A percentile compares a stretch with the other conserved stretches of the same genome.
Conservation (phyloP, 1,284 basidiomycete species). For the Leccinum pseudoinsigne region DNA sequence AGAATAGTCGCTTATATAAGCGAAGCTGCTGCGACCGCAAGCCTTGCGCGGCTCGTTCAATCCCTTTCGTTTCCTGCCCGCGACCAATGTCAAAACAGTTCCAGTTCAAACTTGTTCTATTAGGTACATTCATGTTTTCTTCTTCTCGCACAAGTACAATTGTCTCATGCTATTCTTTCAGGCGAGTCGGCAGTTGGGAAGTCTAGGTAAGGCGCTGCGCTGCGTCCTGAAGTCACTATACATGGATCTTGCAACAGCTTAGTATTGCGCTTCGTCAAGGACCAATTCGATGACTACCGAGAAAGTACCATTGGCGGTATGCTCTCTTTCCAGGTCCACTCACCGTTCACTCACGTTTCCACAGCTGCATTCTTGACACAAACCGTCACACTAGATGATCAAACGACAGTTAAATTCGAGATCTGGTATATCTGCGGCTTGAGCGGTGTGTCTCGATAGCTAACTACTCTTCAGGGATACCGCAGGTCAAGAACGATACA, state of each 20-base stretch:
- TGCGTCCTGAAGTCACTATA: slow-evolving; percentile 5
- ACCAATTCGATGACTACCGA: slow-evolving; percentile 97
- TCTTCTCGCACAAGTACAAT: background rate
- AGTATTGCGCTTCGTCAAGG: slow-evolving; percentile 94
- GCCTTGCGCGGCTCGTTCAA: background rate
- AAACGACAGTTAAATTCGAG: slow-evolving; percentile 95
- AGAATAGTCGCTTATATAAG: slow-evolving; percentile 30
- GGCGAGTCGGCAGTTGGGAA: slow-evolving; percentile 98
- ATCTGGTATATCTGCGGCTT: slow-evolving; percentile 74
- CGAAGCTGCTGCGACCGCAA: slow-evolving; percentile 3
- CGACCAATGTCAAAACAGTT: slow-evolving; percentile 76
- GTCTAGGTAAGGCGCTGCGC: slow-evolving; percentile 63
- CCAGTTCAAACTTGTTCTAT: slow-evolving; percentile 90
- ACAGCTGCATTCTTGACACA: slow-evolving; percentile 95
- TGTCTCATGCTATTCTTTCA: slow-evolving; percentile 31
- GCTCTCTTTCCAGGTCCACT: slow-evolving; percentile 15
- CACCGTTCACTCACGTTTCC: slow-evolving; percentile 20
- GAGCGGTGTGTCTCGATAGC: background rate
- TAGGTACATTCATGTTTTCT: slow-evolving; percentile 54
- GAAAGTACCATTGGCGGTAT: slow-evolving; percentile 86
- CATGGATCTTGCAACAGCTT: slow-evolving; percentile 52
- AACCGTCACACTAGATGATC: slow-evolving; percentile 88
- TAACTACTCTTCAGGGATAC: slow-evolving; percentile 65
- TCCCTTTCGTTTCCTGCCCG: slow-evolving; percentile 16
- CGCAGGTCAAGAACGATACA: slow-evolving; percentile 91